These are phyloP conservation scores for Pelargonium myrrhifolium DNA, from an alignment of 441 rosid species.

Conservation along the genomic window DNA sequence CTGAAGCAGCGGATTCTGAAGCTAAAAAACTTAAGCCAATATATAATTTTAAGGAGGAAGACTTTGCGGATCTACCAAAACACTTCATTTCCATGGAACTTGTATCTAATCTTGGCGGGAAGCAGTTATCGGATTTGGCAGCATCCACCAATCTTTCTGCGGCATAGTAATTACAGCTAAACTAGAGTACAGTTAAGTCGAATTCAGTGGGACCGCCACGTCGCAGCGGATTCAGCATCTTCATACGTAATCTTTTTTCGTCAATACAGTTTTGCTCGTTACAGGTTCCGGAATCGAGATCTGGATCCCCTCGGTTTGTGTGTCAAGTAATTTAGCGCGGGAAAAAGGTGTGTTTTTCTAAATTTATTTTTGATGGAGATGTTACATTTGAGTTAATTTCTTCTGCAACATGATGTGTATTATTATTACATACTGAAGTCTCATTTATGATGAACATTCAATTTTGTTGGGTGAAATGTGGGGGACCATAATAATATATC, in stretches of 20 bases:
- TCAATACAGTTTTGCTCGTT: neutral
- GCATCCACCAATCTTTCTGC: slow-evolving; percentile 33
- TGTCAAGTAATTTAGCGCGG: neutral
- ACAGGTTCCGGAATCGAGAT: neutral
- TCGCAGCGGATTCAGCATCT: neutral
- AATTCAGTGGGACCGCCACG: neutral
- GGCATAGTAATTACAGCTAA: slow-evolving; percentile 19
- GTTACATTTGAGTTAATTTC: neutral
- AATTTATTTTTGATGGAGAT: neutral
- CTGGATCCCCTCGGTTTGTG: neutral
- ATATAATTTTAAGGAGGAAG: slow-evolving; percentile 48
- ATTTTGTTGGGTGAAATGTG: neutral
- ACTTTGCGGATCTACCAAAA: slow-evolving; percentile 38
- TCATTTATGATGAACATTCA: neutral
- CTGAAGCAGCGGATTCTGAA: slow-evolving; percentile 65
- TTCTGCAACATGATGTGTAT: neutral
- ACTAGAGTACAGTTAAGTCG: neutral
- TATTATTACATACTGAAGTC: neutral
- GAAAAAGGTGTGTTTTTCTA: neutral
- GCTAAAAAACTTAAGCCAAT: slow-evolving; percentile 49
- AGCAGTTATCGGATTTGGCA: slow-evolving; percentile 58
- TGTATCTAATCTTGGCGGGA: slow-evolving; percentile 46
- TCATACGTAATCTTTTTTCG: neutral
- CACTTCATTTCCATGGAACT: slow-evolving; percentile 72
- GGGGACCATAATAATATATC: neutral